Base-by-base conservation (phyloP, 345 rosid species). In the Eucalyptus polyanthemos region DNA sequence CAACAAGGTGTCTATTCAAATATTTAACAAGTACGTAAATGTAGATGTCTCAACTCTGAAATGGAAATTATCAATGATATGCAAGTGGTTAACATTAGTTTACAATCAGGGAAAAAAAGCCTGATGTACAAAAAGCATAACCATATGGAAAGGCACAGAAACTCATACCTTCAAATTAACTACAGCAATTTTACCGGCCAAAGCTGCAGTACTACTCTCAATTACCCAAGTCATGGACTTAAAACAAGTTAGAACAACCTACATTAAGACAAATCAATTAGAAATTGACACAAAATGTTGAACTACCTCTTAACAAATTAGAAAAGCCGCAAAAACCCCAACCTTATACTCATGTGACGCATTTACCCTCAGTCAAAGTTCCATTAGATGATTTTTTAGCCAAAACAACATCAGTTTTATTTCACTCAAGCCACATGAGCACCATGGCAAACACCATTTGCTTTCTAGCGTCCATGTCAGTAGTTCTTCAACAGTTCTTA, bases 201-300 rank as follows among this genome's bases (percentile, higher is more conserved):
- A 88, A 27, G 91, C 86, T 69, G 90, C 89, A 83, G 89, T 93
- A 90, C 92, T 93, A 87, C 93, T 92, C 91, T 95, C 97, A 67
- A 94, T 91, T 67, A 90, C 94, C 97, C 96, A 94, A 29, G 97
- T 93, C 96, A 94, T 94, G 90, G 96, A 94, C 92, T 95, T 94
- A 86, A 94, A 94, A 93, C 92, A 95, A 67, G 96, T 92, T 80
- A 93, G 95, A 89, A 95, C 94, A 90, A 92, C 96, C 97, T 95
- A 88, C 89, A 91, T 86, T 86, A 89, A 88, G 58, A 86, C 14
- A 37, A 37, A 14, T 37, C 45, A 72, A 72, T 72, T 22, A 37
- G 45, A 34, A 72, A 72, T 37, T 10, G 83, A 37, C 83, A 72
- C 45, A 72, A 72, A 19, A 37, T 72, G 83, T 10, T 13, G 45